Evolutionary conservation across 192 early-diverging fungal species (phyloP), one percentile per base, ranked within the genome.

Genomic region (Jimgerdemannia lactiflua): DNA sequence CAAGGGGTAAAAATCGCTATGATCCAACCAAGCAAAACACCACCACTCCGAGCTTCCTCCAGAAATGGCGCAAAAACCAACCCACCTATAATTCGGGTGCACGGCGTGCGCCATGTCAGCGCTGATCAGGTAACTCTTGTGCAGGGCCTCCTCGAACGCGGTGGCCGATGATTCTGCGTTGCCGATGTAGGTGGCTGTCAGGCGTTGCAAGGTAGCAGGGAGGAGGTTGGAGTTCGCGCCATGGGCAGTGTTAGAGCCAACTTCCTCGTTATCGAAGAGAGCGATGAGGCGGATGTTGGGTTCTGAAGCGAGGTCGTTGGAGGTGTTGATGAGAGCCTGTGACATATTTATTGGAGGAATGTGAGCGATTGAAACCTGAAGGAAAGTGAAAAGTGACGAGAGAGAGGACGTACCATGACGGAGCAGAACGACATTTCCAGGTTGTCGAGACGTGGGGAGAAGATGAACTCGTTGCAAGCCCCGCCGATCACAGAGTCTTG

Each of bases 251-350:
- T 83, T 86, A 41, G 94, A 95, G 41, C 98, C 98, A 43, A 99
- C 90, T 76, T 99, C 98, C 81, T 99, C 98, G 85, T 99, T 98
- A 82, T 99, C 98, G 77, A 99, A 99, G 54, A 99, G 86, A 39
- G 93, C 89, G 49, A 96, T 88, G 59, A 99, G 83, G 65, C 97
- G 92, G 75, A 98, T 91, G 70, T 92, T 89, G 69, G 88, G 73
- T 70, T 95, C 94, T 42, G 86, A 80, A 41, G 80, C 86, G 44
- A 94, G 43, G 49, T 79, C 80, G 14, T 83, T 78, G 41, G 83
- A 77, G 65, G 86, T 87, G 54, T 88, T 82, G 71, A 91, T 83
- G 70, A 94, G 77, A 64, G 89, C 89, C 84, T 91, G 72, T 69
- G 44, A 29, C 1, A 29, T 29, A 29, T 29, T 11, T 40, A 19